Conservation (phyloP, 495 filamentous ascomycete genomes). For the Chaetomium fimeti region DNA sequence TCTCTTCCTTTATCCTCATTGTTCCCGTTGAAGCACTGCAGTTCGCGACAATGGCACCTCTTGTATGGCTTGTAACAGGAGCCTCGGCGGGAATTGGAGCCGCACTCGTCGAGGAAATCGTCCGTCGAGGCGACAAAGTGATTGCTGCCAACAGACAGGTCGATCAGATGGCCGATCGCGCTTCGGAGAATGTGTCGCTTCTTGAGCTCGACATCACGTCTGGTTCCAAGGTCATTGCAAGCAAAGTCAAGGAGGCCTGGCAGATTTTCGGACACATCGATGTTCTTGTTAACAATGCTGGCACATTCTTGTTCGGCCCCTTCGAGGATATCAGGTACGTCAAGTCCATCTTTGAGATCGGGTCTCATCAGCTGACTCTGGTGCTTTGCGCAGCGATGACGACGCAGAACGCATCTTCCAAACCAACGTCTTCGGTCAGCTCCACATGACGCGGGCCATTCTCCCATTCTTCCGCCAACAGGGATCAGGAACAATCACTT, state of each 20-base stretch:
- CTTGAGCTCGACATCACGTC: too few species aligned
- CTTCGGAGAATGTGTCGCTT: not conserved
- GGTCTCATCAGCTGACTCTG: too few species aligned
- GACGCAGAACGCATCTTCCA: conserved; percentile 1
- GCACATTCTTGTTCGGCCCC: too few species aligned
- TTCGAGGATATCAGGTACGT: too few species aligned
- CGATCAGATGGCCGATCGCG: not conserved
- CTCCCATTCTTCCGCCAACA: conserved; percentile 1
- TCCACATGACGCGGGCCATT: not conserved
- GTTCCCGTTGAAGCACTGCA: too few species aligned
- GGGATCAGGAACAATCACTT: conserved; percentile 1
- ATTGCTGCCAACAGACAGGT: conserved; percentile 1
- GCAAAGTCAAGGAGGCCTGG: too few species aligned
- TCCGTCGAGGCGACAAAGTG: conserved; percentile 1
- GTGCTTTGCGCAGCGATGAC: not conserved
- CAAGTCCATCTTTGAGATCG: too few species aligned
- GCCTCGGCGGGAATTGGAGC: not conserved
- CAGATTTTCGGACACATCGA: too few species aligned
- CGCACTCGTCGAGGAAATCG: not conserved
- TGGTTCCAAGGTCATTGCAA: too few species aligned
- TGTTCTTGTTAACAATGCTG: too few species aligned
- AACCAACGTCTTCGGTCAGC: not conserved
- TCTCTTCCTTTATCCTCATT: too few species aligned
- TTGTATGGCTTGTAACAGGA: not conserved
- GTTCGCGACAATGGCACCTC: too few species aligned